phyloP scores from a whole-genome alignment of 1,284 basidiomycete species.

The Rhodotorula mucilaginosa region DNA sequence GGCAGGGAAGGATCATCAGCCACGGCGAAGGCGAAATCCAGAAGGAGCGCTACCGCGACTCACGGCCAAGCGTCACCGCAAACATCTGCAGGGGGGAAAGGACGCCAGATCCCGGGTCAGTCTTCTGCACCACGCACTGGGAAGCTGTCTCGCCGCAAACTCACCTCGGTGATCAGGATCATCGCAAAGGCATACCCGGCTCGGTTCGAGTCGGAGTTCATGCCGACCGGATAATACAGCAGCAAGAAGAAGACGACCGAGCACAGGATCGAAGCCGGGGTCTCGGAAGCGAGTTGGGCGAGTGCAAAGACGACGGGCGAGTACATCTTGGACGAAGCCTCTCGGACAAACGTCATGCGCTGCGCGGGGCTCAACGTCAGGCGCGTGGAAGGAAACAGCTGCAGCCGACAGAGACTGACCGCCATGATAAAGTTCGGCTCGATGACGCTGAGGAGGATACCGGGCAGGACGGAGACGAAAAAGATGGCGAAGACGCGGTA shows the following conservation, averaged over 20 bases:
- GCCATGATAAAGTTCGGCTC: slow-evolving; percentile 73
- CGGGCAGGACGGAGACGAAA: slow-evolving; percentile 46
- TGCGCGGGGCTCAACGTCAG: too few relatives aligned
- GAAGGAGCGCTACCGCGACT: slow-evolving; percentile 60
- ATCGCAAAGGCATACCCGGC: slow-evolving; percentile 74
- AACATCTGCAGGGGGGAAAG: not conserved
- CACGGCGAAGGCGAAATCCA: slow-evolving; percentile 46
- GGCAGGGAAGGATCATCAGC: not conserved
- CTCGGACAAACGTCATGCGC: slow-evolving; percentile 64
- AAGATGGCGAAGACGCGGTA: slow-evolving; percentile 63
- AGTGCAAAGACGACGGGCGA: slow-evolving; percentile 78
- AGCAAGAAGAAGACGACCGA: slow-evolving; percentile 70
- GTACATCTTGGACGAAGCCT: slow-evolving; percentile 59
- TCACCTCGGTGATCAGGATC: slow-evolving; percentile 63
- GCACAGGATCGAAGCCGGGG: slow-evolving; percentile 69
- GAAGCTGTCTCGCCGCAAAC: too few relatives aligned
- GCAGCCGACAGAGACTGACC: too few relatives aligned
- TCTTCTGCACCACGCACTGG: too few relatives aligned
- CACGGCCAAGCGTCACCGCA: slow-evolving; percentile 3
- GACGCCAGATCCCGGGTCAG: not conserved
- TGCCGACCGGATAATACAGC: slow-evolving; percentile 60
- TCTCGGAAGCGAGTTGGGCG: slow-evolving; percentile 71
- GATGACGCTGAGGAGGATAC: slow-evolving; percentile 70
- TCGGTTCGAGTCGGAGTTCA: slow-evolving; percentile 49
- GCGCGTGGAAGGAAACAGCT: too few relatives aligned